Conservation (phyloP, 1,284 basidiomycete species). For the Sphagnurus paluster region DNA sequence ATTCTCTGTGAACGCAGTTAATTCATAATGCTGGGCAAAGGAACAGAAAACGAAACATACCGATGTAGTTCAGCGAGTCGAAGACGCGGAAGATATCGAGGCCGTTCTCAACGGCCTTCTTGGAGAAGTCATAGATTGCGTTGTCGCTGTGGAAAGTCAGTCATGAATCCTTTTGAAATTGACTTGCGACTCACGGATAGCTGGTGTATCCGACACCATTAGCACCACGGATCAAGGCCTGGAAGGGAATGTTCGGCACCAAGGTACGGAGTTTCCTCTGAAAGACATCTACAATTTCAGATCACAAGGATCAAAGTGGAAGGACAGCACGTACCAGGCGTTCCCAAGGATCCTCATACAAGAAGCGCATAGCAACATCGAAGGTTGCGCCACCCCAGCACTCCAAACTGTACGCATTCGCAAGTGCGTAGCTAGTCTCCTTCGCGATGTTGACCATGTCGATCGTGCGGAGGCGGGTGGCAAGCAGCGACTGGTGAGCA, state of each 20-base stretch:
- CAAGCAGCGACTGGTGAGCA: conserved; percentile 97
- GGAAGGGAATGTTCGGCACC: conserved; percentile 98
- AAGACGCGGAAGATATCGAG: conserved; percentile 99
- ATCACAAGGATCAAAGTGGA: too few relatives aligned
- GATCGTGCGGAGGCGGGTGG: conserved; percentile 93
- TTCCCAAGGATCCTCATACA: conserved; percentile 99
- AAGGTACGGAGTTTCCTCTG: conserved; percentile 91
- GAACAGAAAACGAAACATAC: conserved; percentile 48
- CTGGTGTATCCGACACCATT: conserved; percentile 99
- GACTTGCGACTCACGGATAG: conserved; percentile 76
- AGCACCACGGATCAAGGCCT: conserved; percentile 97
- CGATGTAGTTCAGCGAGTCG: conserved; percentile 98
- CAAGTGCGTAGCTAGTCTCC: conserved; percentile 93
- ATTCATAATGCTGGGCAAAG: too few relatives aligned
- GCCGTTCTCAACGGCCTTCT: conserved; percentile 98
- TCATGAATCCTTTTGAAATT: too few relatives aligned
- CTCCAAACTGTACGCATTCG: conserved; percentile 96
- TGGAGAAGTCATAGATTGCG: conserved; percentile 98
- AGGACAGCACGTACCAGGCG: conserved; percentile 64
- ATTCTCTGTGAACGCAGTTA: conserved; percentile 64
- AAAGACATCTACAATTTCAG: conserved; percentile 3
- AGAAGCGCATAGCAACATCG: conserved; percentile 99
- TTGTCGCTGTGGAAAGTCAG: conserved; percentile 69
- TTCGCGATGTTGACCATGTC: conserved; percentile 99
- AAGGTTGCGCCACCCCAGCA: conserved; percentile 99